Conservation (phyloP, 768 basidiomycete genomes). For the Tricholoma terreum region DNA sequence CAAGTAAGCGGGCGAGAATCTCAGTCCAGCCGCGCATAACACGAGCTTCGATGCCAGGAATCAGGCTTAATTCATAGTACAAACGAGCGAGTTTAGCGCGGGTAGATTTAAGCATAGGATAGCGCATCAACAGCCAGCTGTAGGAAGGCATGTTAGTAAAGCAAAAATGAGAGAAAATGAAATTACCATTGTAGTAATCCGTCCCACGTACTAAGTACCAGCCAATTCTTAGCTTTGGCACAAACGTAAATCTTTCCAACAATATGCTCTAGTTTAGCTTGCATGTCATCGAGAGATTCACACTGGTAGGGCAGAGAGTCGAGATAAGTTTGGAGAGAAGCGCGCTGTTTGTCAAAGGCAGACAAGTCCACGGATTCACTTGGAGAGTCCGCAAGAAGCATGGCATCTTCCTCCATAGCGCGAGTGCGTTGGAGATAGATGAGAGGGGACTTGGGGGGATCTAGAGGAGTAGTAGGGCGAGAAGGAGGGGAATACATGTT, state of each 20-base stretch:
- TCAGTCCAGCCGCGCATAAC: conserved; percentile 74
- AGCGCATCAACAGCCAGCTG: conserved; percentile 81
- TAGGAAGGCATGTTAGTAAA: not conserved
- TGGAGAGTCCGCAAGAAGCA: conserved; percentile 40
- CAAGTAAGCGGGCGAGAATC: conserved; percentile 69
- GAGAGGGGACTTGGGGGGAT: not conserved
- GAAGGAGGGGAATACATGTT: not conserved
- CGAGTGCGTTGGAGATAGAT: conserved; percentile 6
- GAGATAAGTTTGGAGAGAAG: conserved; percentile 62
- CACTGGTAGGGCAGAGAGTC: conserved; percentile 69
- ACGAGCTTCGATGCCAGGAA: conserved; percentile 74
- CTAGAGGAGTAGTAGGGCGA: not conserved
- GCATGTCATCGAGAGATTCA: conserved; percentile 72
- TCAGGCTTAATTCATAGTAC: conserved; percentile 75
- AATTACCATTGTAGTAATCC: conserved; percentile 73
- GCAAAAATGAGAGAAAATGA: not conserved
- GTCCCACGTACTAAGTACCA: conserved; percentile 73
- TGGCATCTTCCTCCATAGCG: conserved; percentile 59
- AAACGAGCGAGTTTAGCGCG: conserved; percentile 71
- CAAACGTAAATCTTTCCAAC: conserved; percentile 66
- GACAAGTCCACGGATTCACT: conserved; percentile 37
- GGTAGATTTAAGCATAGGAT: conserved; percentile 66
- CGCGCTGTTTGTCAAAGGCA: conserved; percentile 55
- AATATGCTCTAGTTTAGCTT: conserved; percentile 63
- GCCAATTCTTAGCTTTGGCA: conserved; percentile 75